phyloP scores from a whole-genome alignment of 176 grass and related monocot species.

The Eleusine coracana region DNA sequence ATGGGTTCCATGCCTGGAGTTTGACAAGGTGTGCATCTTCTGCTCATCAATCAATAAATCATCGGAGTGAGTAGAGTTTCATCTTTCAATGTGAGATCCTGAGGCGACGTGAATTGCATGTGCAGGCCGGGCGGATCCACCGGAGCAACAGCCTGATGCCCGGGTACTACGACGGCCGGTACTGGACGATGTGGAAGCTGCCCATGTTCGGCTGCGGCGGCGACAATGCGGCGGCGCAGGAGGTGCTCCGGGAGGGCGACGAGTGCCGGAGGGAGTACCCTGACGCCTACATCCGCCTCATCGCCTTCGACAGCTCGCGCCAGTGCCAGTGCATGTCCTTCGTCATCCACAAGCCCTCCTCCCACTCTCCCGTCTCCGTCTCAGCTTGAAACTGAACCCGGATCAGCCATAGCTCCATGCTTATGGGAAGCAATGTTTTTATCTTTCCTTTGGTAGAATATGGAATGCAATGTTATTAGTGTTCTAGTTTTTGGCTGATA shows the following conservation, averaged over 20 bases:
- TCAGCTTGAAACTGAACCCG: neutral
- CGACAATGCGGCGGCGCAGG: constrained; percentile 39
- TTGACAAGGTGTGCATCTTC: constrained; percentile 49
- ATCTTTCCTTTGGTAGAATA: no score
- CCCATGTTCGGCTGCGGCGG: constrained; percentile 42
- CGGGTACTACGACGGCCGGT: constrained; percentile 71
- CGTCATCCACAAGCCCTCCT: constrained; percentile 56
- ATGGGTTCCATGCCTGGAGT: constrained; percentile 74
- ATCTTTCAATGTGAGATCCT: neutral
- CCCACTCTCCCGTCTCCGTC: neutral
- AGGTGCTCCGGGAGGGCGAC: constrained; percentile 25
- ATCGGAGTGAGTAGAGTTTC: neutral
- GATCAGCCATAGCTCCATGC: neutral
- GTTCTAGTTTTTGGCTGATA: no score
- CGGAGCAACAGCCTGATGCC: constrained; percentile 62
- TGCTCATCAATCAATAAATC: neutral
- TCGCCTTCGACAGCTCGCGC: constrained; percentile 53
- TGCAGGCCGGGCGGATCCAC: constrained; percentile 48
- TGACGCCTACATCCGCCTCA: constrained; percentile 58
- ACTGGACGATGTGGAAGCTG: constrained; percentile 37
- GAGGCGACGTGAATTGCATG: neutral
- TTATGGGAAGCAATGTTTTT: neutral
- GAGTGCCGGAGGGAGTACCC: constrained; percentile 65
- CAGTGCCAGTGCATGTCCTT: constrained; percentile 78
- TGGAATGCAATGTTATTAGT: no score